A percentile compares a stretch with the other conserved stretches of the same genome.
Conservation (phyloP, 2,329 filamentous ascomycete species). For the Penicillium sp. region DNA sequence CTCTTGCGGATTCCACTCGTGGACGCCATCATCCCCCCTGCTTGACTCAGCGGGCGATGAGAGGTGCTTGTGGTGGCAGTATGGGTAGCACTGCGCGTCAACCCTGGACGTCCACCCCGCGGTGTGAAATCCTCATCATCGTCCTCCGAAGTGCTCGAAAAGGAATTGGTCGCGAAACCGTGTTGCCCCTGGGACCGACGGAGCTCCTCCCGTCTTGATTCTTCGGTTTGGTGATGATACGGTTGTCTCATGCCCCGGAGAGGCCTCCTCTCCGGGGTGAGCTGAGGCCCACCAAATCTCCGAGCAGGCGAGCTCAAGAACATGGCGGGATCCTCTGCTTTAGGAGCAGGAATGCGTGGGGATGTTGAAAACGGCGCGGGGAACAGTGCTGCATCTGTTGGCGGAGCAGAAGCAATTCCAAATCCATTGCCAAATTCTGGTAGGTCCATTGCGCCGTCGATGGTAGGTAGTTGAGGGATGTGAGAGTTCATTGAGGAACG, state of each 20-base stretch:
- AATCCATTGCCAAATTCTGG: slow-evolving; percentile 30
- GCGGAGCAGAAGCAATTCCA: slow-evolving; percentile 25
- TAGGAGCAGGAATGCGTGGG: slow-evolving; percentile 36
- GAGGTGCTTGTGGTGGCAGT: slow-evolving; percentile 29
- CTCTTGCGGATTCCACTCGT: slow-evolving; percentile 38
- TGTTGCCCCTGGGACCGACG: slow-evolving; percentile 31
- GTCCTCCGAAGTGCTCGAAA: slow-evolving; percentile 28
- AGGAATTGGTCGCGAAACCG: slow-evolving; percentile 26
- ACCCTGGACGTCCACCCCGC: slow-evolving; percentile 29
- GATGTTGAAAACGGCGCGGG: slow-evolving; percentile 44
- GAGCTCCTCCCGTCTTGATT: slow-evolving; percentile 42
- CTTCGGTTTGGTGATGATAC: slow-evolving; percentile 47
- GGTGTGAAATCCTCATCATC: slow-evolving; percentile 34
- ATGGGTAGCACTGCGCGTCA: slow-evolving; percentile 41
- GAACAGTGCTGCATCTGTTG: slow-evolving; percentile 36
- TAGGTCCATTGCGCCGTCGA: slow-evolving; percentile 32
- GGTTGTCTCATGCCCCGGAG: slow-evolving; percentile 37
- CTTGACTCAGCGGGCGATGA: slow-evolving; percentile 27
- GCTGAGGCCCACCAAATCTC: slow-evolving; percentile 40
- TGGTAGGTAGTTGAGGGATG: slow-evolving; percentile 34
- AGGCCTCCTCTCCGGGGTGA: slow-evolving; percentile 26
- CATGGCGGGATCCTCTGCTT: slow-evolving; percentile 43
- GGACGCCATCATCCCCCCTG: slow-evolving; percentile 30
- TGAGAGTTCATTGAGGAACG: slow-evolving; percentile 20
- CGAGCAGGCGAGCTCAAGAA: slow-evolving; percentile 47